Evolutionary conservation across 1,284 basidiomycete species (phyloP).

Genomic region (Cryptococcus sp.): DNA sequence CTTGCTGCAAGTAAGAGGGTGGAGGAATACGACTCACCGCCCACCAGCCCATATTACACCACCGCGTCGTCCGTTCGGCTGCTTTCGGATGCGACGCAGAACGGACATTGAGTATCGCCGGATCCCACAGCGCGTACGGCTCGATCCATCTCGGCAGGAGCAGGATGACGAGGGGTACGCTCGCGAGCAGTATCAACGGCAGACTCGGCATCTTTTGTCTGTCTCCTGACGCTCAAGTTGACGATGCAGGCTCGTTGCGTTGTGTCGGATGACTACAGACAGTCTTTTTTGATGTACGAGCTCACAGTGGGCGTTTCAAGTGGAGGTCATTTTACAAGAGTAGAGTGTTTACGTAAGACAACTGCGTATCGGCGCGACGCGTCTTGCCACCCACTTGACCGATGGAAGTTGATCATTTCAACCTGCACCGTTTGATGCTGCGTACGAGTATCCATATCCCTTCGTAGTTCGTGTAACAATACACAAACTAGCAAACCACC

Average conservation of each 20-base stretch:
- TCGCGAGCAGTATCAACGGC: constrained; percentile 21
- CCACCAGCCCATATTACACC: constrained; percentile 52
- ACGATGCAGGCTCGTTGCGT: background rate
- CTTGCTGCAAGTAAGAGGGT: background rate
- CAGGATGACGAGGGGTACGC: constrained; percentile 34
- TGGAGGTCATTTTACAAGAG: constrained; percentile 1
- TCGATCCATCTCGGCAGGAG: constrained; percentile 30
- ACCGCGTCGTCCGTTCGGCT: constrained; percentile 22
- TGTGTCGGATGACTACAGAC: too few relatives aligned
- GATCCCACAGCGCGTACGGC: constrained; percentile 40
- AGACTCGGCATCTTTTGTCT: constrained; percentile 1
- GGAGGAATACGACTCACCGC: constrained; percentile 22
- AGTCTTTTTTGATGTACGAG: too few relatives aligned
- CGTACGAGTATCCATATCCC: background rate
- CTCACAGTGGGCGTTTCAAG: constrained; percentile 2
- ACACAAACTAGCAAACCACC: too few relatives aligned
- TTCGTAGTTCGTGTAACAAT: background rate
- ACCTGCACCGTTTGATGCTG: constrained; percentile 2
- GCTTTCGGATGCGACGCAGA: background rate
- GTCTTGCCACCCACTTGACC: too few relatives aligned
- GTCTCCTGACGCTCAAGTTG: background rate
- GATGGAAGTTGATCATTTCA: background rate
- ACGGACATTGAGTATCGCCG: constrained; percentile 29
- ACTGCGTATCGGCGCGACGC: background rate
- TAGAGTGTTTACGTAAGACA: background rate